These are phyloP conservation scores for Gossypium australe DNA, from an alignment of 345 rosid species.

Conservation along the genomic window DNA sequence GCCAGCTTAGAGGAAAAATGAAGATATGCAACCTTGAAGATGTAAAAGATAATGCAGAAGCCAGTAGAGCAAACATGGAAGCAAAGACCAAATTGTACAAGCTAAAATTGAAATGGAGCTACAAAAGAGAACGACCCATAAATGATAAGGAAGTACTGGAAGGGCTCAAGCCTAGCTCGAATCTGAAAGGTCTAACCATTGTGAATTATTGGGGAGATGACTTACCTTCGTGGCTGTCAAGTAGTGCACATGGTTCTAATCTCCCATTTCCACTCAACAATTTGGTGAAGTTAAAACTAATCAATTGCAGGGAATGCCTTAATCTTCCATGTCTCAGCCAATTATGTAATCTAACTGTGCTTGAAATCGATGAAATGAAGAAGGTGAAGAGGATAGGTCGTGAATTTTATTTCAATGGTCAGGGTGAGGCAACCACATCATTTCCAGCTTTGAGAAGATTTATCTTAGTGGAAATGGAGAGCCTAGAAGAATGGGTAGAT, in stretches of 20 bases:
- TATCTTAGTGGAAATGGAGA: not conserved
- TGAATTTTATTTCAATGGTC: not conserved
- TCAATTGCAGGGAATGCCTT: not conserved
- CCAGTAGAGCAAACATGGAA: not conserved
- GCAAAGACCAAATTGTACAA: not conserved
- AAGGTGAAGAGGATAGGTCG: not conserved
- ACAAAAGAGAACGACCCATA: not conserved
- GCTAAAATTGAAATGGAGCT: not conserved
- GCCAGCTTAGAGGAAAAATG: not conserved
- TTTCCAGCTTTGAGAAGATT: not conserved
- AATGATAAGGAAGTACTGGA: not conserved
- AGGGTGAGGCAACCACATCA: not conserved
- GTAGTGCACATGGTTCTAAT: not conserved
- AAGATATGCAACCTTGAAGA: not conserved
- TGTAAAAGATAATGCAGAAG: not conserved
- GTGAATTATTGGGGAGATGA: not conserved
- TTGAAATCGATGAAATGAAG: not conserved
- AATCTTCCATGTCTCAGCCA: not conserved
- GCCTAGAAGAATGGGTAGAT: not conserved
- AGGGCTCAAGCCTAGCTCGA: not conserved
- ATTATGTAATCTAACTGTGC: not conserved
- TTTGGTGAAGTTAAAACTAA: not conserved
- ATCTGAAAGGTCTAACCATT: not conserved
- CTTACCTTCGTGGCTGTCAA: not conserved
- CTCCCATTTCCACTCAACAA: not conserved